Evolutionary conservation across 495 filamentous ascomycete genomes (phyloP).

Genomic region (Aspergillus asperescens): DNA sequence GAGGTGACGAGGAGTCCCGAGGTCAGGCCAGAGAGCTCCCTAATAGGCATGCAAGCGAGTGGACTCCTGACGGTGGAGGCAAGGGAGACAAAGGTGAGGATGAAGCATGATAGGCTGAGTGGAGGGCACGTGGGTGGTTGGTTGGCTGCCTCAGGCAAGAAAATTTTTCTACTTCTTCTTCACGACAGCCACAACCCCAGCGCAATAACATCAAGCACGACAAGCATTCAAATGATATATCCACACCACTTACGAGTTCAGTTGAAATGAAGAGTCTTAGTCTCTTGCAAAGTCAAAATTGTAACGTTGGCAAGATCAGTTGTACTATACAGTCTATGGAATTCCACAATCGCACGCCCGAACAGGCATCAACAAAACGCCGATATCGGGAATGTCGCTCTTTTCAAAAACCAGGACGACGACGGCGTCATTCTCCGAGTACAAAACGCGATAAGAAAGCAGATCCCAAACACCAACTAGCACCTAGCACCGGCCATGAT

Average conservation of each 20-base stretch:
- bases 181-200: too few species aligned
- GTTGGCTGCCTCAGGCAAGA: constrained; percentile 13
- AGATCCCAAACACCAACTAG: not conserved
- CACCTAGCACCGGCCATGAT: not conserved
- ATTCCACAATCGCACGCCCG: not conserved
- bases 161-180: not conserved
- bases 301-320: not conserved
- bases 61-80: not conserved
- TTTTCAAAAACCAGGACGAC: not conserved
- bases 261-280: too few species aligned
- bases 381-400: not conserved
- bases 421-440: not conserved
- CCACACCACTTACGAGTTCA: too few species aligned
- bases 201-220: too few species aligned
- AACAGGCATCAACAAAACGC: not conserved
- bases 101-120: constrained; percentile 5
- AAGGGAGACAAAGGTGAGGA: not conserved
- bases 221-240: too few species aligned
- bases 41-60: not conserved
- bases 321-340: constrained; percentile 12
- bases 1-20: not conserved
- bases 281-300: too few species aligned
- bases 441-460: not conserved
- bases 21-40: too few species aligned
- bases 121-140: constrained; percentile 6